phyloP scores from a whole-genome alignment of 1,284 basidiomycete species.

The Moniliella sp. region DNA sequence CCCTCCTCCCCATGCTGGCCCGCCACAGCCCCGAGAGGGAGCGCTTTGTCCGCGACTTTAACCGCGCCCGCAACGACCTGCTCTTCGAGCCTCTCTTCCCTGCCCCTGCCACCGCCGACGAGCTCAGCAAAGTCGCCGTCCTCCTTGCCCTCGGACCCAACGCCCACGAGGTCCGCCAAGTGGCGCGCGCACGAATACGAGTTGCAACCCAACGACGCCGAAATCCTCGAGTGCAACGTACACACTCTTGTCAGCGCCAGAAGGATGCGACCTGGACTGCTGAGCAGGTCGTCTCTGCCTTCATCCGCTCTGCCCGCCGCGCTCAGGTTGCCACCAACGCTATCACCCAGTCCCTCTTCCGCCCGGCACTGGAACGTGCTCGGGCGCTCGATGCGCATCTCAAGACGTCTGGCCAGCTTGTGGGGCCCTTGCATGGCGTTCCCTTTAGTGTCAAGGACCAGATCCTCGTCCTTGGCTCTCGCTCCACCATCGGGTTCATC shows the following conservation, averaged over 20 bases:
- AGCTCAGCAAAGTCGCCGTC: too few species aligned
- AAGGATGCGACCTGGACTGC: conserved; percentile 44
- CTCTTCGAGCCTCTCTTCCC: too few species aligned
- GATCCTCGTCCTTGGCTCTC: conserved; percentile 45
- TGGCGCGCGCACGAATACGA: too few species aligned
- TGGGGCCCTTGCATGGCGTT: conserved; percentile 44
- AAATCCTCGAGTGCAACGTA: conserved; percentile 16
- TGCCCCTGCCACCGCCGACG: too few species aligned
- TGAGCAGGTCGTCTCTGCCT: conserved; percentile 50
- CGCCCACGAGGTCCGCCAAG: too few species aligned
- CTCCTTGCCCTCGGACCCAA: too few species aligned
- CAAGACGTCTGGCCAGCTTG: conserved; percentile 41
- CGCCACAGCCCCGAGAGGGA: too few species aligned
- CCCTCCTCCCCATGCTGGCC: too few species aligned
- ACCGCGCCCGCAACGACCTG: too few species aligned
- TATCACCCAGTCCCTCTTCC: conserved; percentile 52
- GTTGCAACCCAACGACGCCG: too few species aligned
- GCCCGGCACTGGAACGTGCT: conserved; percentile 46
- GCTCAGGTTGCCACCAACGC: conserved; percentile 53
- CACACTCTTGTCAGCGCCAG: conserved; percentile 13
- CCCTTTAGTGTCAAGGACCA: conserved; percentile 51
- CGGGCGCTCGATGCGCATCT: conserved; percentile 48
- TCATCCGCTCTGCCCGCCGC: conserved; percentile 45
- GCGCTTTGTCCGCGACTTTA: too few species aligned
- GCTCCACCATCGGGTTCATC: conserved; percentile 54